phyloP scores from a whole-genome alignment of 2,329 filamentous ascomycete species.

The Ceratocystis huliohia region DNA sequence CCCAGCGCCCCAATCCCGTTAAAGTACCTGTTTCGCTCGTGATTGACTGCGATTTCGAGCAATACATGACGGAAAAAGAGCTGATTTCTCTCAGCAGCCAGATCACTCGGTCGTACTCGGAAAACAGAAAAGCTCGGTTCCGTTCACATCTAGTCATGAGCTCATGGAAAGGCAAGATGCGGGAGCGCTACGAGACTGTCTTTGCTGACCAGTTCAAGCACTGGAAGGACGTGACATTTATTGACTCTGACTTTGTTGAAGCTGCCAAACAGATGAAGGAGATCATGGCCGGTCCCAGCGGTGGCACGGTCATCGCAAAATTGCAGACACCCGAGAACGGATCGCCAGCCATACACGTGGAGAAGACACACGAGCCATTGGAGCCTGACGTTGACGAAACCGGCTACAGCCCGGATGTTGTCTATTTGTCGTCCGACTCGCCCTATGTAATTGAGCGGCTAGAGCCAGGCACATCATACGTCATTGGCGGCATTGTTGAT shows the following conservation, averaged over 20 bases:
- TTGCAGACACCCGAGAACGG: constrained; percentile 33
- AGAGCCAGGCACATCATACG: constrained; percentile 79
- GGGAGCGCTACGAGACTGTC: constrained; percentile 65
- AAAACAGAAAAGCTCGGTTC: constrained; percentile 60
- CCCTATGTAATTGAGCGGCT: constrained; percentile 69
- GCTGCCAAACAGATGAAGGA: constrained; percentile 53
- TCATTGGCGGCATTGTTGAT: constrained; percentile 89
- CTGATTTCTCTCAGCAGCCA: constrained; percentile 70
- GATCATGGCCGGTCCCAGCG: constrained; percentile 48
- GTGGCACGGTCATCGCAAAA: constrained; percentile 47
- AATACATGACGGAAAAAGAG: constrained; percentile 79
- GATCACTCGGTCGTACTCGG: constrained; percentile 77
- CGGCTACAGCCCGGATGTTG: constrained; percentile 36
- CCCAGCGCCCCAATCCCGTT: constrained; percentile 28
- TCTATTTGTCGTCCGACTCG: constrained; percentile 91
- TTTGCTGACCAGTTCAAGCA: constrained; percentile 56
- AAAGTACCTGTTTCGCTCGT: constrained; percentile 68
- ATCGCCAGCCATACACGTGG: constrained; percentile 19
- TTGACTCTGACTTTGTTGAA: constrained; percentile 59
- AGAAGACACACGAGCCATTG: constrained; percentile 25
- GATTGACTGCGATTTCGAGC: constrained; percentile 84
- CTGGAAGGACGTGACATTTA: constrained; percentile 69
- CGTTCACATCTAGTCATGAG: constrained; percentile 63
- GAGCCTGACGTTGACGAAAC: constrained; percentile 28
- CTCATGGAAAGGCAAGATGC: constrained; percentile 63